Evolutionary conservation across 306 rosid genomes (phyloP).

Genomic region (Inga leiocalycina): DNA sequence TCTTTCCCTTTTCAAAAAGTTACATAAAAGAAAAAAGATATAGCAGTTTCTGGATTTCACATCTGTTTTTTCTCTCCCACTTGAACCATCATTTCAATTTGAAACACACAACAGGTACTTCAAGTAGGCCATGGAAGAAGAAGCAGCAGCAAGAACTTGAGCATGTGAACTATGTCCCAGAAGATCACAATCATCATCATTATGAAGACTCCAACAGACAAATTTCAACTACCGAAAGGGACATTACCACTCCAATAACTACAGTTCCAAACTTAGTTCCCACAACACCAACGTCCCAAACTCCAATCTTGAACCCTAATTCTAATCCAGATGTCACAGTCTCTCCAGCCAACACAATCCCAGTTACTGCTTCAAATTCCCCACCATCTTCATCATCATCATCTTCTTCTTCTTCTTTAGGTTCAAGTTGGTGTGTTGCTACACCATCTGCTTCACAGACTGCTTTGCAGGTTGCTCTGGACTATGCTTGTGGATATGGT

Average conservation of each 20-base stretch:
- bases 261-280: constrained; percentile 72
- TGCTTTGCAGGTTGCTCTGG: constrained; percentile 77
- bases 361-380: constrained; percentile 32
- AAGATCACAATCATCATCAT: constrained; percentile 31
- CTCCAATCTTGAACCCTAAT: constrained; percentile 62
- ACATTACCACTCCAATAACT: constrained; percentile 81
- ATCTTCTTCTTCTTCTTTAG: constrained; percentile 30
- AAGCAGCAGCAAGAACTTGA: constrained; percentile 25
- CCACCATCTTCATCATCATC: constrained; percentile 28
- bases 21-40: constrained; percentile 5
- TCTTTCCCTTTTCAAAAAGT: constrained; percentile 5
- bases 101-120: constrained; percentile 45
- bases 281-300: constrained; percentile 47
- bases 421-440: constrained; percentile 82
- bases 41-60: constrained; percentile 23
- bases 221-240: constrained; percentile 54
- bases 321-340: constrained; percentile 62
- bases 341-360: constrained; percentile 55
- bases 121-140: constrained; percentile 49
- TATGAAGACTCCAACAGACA: neutral
- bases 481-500: constrained; percentile 84
- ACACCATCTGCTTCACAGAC: constrained; percentile 59
- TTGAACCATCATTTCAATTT: constrained; percentile 43
- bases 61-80: constrained; percentile 20
- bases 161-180: constrained; percentile 45